Conservation (phyloP, 2,329 filamentous ascomycete genomes). For the Cladophialophora exuberans region DNA sequence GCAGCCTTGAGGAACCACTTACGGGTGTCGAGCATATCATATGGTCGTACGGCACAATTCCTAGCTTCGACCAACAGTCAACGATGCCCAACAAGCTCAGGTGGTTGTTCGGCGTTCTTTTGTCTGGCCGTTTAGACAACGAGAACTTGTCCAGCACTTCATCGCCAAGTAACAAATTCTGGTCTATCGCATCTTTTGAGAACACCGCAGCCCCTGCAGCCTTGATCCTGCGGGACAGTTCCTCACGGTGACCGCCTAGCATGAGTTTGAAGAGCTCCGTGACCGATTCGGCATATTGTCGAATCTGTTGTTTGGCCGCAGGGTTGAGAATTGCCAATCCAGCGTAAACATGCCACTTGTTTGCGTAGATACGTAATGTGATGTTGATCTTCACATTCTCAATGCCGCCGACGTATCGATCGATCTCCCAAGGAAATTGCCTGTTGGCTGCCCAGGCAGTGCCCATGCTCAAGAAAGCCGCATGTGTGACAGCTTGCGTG, state of each 20-base stretch:
- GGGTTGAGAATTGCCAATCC: constrained; percentile 97
- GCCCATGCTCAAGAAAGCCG: constrained; percentile 95
- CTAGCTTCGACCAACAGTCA: constrained; percentile 94
- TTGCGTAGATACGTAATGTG: constrained; percentile 93
- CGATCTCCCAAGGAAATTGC: constrained; percentile 95
- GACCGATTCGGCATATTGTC: constrained; percentile 88
- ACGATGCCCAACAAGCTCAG: constrained; percentile 93
- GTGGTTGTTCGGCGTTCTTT: constrained; percentile 85
- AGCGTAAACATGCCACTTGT: constrained; percentile 99
- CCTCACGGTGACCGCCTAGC: constrained; percentile 78
- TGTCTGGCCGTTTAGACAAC: constrained; percentile 69
- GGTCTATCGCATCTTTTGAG: constrained; percentile 53
- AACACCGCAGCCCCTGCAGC: constrained; percentile 77
- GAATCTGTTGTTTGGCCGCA: constrained; percentile 86
- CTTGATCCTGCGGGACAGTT: constrained; percentile 75
- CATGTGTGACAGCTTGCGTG: constrained; percentile 96
- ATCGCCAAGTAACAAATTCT: constrained; percentile 73
- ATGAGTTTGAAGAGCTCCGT: constrained; percentile 97
- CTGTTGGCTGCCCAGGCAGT: constrained; percentile 94
- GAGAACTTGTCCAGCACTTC: constrained; percentile 88
- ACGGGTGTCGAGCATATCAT: constrained; percentile 98
- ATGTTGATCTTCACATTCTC: constrained; percentile 99
- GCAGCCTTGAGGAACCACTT: constrained; percentile 37
- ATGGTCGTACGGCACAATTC: constrained; percentile 96
- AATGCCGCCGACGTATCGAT: constrained; percentile 94